Percentiles rank a stretch among this genome's conserved stretches.
phyloP scores from a whole-genome alignment of 495 filamentous ascomycete genomes.

The Podospora conica region DNA sequence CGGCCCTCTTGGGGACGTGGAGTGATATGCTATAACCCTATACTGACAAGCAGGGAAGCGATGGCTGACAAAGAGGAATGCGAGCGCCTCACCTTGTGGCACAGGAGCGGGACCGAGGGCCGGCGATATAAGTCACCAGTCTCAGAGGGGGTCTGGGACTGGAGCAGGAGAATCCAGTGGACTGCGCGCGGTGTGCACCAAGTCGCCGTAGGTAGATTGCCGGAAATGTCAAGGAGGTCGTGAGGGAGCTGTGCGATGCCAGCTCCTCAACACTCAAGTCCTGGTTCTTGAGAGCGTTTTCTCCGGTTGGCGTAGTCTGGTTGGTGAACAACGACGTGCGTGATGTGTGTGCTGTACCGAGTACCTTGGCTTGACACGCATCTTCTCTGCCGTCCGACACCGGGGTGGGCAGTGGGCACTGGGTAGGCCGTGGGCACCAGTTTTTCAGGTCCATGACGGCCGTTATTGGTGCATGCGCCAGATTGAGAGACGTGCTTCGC shows the following conservation, averaged over 20 bases:
- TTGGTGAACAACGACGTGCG: not conserved
- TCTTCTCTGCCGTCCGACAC: not conserved
- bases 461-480: conserved; percentile 24
- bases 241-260: not conserved
- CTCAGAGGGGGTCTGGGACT: not conserved
- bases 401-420: not conserved
- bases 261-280: not conserved
- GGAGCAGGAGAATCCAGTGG: not conserved
- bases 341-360: not conserved
- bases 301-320: not conserved
- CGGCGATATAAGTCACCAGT: not conserved
- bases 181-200: not conserved
- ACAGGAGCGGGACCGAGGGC: not conserved
- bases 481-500: conserved; percentile 7
- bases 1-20: not conserved
- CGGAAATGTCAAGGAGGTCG: not conserved
- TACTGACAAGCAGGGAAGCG: not conserved
- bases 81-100: not conserved
- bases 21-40: not conserved
- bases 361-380: not conserved
- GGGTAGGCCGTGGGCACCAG: not conserved
- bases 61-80: not conserved
- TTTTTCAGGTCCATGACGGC: conserved; percentile 17
- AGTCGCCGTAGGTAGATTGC: not conserved
- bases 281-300: not conserved